Evolutionary conservation across 306 rosid genomes (phyloP).

Genomic region (Castanea crenata): DNA sequence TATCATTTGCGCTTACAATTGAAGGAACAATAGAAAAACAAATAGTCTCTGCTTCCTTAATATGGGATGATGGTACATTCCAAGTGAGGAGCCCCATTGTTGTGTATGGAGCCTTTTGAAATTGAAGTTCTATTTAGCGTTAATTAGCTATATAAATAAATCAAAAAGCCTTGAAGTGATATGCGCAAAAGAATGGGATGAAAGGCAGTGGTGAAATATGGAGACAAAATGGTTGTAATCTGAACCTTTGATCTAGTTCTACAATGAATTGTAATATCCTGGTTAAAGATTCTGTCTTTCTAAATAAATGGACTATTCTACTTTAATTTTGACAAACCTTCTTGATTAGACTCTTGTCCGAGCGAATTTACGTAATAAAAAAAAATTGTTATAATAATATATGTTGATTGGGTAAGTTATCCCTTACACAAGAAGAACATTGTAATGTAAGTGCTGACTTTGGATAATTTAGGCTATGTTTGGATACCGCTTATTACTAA

Average conservation of each 20-base stretch:
- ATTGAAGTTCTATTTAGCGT: conserved; percentile 23
- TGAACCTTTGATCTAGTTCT: background rate
- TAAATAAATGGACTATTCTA: too few relatives aligned
- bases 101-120: conserved; percentile 10
- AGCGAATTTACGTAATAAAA: too few relatives aligned
- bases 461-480: too few relatives aligned
- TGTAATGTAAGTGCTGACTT: too few relatives aligned
- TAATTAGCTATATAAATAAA: background rate
- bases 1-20: conserved; percentile 14
- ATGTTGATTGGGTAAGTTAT: too few relatives aligned
- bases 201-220: background rate
- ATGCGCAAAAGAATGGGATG: background rate
- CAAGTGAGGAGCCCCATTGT: conserved; percentile 42
- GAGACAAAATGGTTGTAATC: background rate
- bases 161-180: background rate
- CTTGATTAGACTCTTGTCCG: too few relatives aligned
- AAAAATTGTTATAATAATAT: too few relatives aligned
- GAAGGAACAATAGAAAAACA: conserved; percentile 1
- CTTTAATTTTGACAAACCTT: too few relatives aligned
- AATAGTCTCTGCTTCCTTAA: conserved; percentile 22
- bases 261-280: too few relatives aligned
- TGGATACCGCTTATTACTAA: too few relatives aligned
- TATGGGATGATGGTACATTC: conserved; percentile 33
- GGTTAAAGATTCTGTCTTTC: too few relatives aligned
- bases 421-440: too few relatives aligned